These are phyloP conservation scores for Apiospora phragmitis DNA, from an alignment of 2,329 filamentous ascomycete species.

Conservation along the genomic window DNA sequence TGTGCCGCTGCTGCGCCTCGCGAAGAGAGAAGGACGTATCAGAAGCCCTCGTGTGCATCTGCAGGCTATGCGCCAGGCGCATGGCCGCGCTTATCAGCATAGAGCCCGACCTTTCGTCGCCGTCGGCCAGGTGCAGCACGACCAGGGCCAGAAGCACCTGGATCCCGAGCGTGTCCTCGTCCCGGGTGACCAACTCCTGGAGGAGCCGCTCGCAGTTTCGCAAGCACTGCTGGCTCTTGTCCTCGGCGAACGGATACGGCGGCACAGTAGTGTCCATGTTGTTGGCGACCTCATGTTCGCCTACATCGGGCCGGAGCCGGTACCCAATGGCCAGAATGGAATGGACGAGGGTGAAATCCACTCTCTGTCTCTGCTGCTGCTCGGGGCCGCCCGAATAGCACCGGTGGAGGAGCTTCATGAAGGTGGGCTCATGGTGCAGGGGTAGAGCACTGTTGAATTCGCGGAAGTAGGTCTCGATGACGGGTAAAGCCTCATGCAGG, in stretches of 20 bases:
- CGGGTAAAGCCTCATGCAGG: constrained; percentile 34
- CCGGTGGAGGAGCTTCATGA: constrained; percentile 35
- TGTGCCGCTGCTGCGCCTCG: constrained; percentile 34
- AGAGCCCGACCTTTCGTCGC: constrained; percentile 37
- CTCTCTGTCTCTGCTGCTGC: constrained; percentile 21
- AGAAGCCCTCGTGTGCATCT: constrained; percentile 33
- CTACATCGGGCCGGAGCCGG: constrained; percentile 19
- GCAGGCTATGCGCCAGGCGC: constrained; percentile 37
- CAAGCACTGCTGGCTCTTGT: constrained; percentile 31
- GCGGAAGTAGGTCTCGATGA: constrained; percentile 39
- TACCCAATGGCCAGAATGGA: constrained; percentile 40
- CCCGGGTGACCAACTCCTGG: constrained; percentile 37
- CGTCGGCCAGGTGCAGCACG: constrained; percentile 37
- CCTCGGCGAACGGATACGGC: constrained; percentile 18
- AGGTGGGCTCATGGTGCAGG: constrained; percentile 37
- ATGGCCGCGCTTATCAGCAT: constrained; percentile 41
- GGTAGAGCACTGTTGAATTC: constrained; percentile 37
- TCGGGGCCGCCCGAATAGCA: constrained; percentile 33
- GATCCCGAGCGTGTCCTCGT: constrained; percentile 38
- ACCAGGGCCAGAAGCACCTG: constrained; percentile 41
- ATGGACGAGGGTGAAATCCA: constrained; percentile 40
- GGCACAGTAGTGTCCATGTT: constrained; percentile 20
- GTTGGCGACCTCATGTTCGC: not conserved
- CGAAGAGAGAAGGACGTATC: constrained; percentile 26
- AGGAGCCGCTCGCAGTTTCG: constrained; percentile 39